Base-by-base conservation (phyloP, 768 basidiomycete species). In the Tephrocybe sp. region DNA sequence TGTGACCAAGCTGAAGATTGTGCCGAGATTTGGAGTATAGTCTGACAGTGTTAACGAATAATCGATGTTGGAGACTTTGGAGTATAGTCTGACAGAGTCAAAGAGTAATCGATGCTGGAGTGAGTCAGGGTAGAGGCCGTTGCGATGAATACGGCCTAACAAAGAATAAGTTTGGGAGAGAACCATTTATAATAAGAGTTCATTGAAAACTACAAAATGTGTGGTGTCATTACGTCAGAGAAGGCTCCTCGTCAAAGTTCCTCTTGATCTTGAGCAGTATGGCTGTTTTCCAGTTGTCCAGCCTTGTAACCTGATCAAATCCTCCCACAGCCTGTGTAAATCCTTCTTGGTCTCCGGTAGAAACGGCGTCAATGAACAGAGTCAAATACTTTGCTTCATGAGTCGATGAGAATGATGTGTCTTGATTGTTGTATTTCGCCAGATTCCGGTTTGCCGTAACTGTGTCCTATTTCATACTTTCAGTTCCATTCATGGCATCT, bases 221-320 rank as follows among this genome's bases (percentile, higher is more conserved):
- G n/a, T n/a, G n/a, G 35, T 23, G 3, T 20, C 44, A 54, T 63
- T 63, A 77, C 60, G 70, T 69, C 49, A 77, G 65, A 11, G 60
- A 63, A 14, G 59, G 63, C 56, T 76, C 73, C 2, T 71, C 70
- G n/a, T 87, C 77, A 42, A 94, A 82, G 17, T 75, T 73, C 65
- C 80, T 82, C 80, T 98, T 98, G 68, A 98, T 86, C 73, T 87
- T 90, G 62, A 98, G 73, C 63, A 99, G 67, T 45, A 99, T 86
- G 23, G 67, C 75, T 40, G 95, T 98, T 79, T 98, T 98, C 94
- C 93, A 97, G 67, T 88, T 89, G 66, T 98, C 96, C 64, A 99
- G 70, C 71, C 91, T 93, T 34, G 84, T 89, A 54, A 98, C 82
- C 63, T 93, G 86, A 67, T 98, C 94, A 65, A 82, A 98, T 65